These are phyloP conservation scores for Trematosphaeria pertusa DNA, from an alignment of 2,329 filamentous ascomycete genomes.

Conservation along the genomic window DNA sequence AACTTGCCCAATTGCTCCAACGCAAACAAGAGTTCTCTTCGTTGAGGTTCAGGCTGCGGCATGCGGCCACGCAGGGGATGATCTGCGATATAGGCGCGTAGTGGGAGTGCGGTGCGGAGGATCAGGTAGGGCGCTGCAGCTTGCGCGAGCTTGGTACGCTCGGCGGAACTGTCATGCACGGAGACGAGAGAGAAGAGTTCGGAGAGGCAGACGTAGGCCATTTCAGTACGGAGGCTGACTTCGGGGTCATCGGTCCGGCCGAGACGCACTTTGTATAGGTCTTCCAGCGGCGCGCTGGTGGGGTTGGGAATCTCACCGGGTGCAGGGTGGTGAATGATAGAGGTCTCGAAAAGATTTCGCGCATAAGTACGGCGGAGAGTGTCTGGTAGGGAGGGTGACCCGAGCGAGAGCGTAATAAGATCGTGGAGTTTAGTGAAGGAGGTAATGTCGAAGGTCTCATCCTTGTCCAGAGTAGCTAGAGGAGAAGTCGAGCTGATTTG, in stretches of 20 bases:
- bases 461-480: conserved; percentile 52
- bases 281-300: conserved; percentile 61
- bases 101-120: conserved; percentile 76
- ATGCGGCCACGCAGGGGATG: conserved; percentile 86
- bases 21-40: conserved; percentile 77
- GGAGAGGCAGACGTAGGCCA: conserved; percentile 81
- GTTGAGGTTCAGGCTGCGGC: conserved; percentile 84
- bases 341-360: conserved; percentile 79
- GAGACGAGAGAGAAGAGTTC: conserved; percentile 69
- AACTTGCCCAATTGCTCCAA: conserved; percentile 71
- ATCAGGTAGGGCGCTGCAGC: conserved; percentile 83
- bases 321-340: conserved; percentile 77
- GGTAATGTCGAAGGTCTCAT: conserved; percentile 82
- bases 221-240: conserved; percentile 70
- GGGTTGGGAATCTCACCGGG: conserved; percentile 64
- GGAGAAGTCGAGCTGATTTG: conserved; percentile 46
- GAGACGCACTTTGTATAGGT: conserved; percentile 69
- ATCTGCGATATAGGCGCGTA: conserved; percentile 88
- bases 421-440: conserved; percentile 73
- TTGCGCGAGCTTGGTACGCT: conserved; percentile 69
- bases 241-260: conserved; percentile 75
- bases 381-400: conserved; percentile 70
- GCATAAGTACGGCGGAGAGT: conserved; percentile 73
- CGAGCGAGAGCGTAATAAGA: conserved; percentile 77
- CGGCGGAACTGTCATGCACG: conserved; percentile 53